phyloP scores from a whole-genome alignment of 352 stramenopile genomes.

The Phytophthora litchii region DNA sequence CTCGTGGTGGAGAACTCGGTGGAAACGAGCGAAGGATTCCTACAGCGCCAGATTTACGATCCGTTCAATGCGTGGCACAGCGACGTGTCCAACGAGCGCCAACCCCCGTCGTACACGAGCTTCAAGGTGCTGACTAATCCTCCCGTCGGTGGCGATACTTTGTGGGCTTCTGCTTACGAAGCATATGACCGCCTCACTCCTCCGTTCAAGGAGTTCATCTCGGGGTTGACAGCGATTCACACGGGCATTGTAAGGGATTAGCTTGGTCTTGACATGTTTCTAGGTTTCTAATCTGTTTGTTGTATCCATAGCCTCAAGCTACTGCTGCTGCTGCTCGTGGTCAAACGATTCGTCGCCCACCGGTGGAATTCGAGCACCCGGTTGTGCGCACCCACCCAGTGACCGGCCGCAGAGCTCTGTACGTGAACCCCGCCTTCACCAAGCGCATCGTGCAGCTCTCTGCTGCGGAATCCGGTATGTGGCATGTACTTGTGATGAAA shows the following conservation, averaged over 20 bases:
- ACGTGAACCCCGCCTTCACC: conserved; percentile 48
- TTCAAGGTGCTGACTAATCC: conserved; percentile 40
- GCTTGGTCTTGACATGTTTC: background rate
- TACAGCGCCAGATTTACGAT: conserved; percentile 33
- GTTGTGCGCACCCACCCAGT: conserved; percentile 47
- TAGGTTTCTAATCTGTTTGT: background rate
- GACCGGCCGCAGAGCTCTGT: conserved; percentile 30
- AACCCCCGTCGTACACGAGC: conserved; percentile 28
- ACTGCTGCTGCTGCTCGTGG: conserved; percentile 19
- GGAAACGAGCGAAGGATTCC: conserved; percentile 9
- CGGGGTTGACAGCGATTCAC: conserved; percentile 48
- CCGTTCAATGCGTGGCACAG: conserved; percentile 43
- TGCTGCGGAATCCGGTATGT: conserved; percentile 37
- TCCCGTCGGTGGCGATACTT: conserved; percentile 41
- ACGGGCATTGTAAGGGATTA: conserved; percentile 34
- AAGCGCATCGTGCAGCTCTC: conserved; percentile 48
- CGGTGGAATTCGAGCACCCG: conserved; percentile 44
- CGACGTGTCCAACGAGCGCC: conserved; percentile 45
- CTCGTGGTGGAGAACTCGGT: conserved; percentile 20
- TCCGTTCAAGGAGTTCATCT: conserved; percentile 38
- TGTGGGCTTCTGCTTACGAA: conserved; percentile 51
- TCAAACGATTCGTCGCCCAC: conserved; percentile 34
- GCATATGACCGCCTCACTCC: conserved; percentile 52
- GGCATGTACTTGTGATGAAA: background rate
- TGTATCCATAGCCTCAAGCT: conserved; percentile 16